These are phyloP conservation scores for Peronosclerospora sorghi DNA, from an alignment of 352 stramenopile species.

Conservation along the genomic window DNA sequence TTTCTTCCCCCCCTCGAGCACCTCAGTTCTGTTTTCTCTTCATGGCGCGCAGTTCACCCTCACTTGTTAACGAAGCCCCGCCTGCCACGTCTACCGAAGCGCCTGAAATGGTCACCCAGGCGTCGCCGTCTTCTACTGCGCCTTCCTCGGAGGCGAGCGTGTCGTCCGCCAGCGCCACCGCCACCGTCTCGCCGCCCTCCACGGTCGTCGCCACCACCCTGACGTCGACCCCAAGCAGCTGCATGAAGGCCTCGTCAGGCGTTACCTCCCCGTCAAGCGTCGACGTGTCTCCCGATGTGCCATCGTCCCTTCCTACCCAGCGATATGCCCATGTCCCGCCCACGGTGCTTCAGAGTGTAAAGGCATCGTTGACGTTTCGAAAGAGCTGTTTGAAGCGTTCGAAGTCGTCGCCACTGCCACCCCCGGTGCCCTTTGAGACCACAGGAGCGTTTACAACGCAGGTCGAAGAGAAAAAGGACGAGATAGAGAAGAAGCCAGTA, in stretches of 20 bases:
- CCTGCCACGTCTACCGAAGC: conserved; percentile 10
- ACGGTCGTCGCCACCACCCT: conserved; percentile 15
- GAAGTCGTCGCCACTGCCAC: conserved; percentile 35
- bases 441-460: neutral
- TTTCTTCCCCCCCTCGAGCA: conserved; percentile 16
- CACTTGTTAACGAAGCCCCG: conserved; percentile 47
- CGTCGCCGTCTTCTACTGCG: conserved; percentile 18
- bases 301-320: neutral
- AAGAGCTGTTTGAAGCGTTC: conserved; percentile 71
- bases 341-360: conserved; percentile 34
- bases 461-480: neutral
- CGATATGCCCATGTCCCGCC: conserved; percentile 35
- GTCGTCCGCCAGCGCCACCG: conserved; percentile 17
- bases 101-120: conserved; percentile 28
- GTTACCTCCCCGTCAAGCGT: conserved; percentile 4
- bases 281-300: conserved; percentile 1
- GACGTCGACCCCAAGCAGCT: conserved; percentile 16
- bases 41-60: conserved; percentile 51
- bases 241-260: conserved; percentile 10
- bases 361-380: conserved; percentile 36
- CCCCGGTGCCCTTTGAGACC: conserved; percentile 6
- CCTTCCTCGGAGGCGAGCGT: conserved; percentile 17
- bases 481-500: conserved; percentile 16
- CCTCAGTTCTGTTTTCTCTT: conserved; percentile 32
- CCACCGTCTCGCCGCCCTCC: conserved; percentile 19